phyloP scores from a whole-genome alignment of 768 basidiomycete genomes.

The Suillus occidentalis region DNA sequence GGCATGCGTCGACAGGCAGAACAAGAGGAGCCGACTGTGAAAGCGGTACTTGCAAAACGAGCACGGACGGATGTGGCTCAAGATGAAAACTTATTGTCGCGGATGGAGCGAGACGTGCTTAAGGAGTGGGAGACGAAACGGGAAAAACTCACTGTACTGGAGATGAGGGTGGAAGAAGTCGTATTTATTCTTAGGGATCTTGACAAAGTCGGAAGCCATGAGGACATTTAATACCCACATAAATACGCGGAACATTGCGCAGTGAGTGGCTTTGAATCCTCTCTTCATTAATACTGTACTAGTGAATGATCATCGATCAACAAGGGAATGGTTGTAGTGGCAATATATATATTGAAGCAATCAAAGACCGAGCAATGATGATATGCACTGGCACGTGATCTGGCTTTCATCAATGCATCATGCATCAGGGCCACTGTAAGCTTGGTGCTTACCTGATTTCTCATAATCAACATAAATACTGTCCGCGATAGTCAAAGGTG shows the following conservation, averaged over 20 bases:
- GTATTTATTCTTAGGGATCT: conserved; percentile 90
- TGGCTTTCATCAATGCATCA: no score
- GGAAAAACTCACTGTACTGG: conserved; percentile 74
- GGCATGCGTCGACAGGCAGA: conserved; percentile 72
- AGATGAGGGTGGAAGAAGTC: conserved; percentile 84
- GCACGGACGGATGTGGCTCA: conserved; percentile 83
- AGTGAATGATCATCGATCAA: no score
- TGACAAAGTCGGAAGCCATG: conserved; percentile 44
- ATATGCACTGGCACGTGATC: no score
- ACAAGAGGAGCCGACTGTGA: conserved; percentile 60
- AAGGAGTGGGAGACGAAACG: conserved; percentile 72
- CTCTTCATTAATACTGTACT: no score
- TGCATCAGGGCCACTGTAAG: no score
- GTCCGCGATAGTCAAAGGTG: no score
- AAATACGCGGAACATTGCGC: not conserved
- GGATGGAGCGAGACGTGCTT: conserved; percentile 75
- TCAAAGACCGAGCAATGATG: no score
- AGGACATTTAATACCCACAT: conserved; percentile 37
- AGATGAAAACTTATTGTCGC: conserved; percentile 65
- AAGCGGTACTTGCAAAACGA: conserved; percentile 76
- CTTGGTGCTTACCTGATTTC: no score
- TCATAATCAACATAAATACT: no score
- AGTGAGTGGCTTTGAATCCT: no score
- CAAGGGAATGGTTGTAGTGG: no score
- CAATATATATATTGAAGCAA: no score